phyloP scores from a whole-genome alignment of 441 rosid species.

The Arabidopsis hybrid region DNA sequence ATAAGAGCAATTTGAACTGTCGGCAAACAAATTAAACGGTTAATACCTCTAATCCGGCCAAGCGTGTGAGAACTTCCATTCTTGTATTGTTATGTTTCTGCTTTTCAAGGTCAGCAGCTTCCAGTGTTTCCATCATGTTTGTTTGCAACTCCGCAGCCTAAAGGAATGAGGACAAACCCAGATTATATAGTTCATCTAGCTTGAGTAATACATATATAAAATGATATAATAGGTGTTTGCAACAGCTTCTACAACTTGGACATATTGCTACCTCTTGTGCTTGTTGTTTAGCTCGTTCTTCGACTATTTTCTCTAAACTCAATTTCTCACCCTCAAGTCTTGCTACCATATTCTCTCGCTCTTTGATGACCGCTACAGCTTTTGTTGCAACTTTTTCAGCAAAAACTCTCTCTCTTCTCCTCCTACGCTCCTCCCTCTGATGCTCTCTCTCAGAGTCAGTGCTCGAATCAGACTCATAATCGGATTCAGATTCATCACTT shows the following conservation, averaged over 20 bases:
- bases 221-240: conserved; percentile 18
- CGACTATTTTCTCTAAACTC: conserved; percentile 95
- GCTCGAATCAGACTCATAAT: conserved; percentile 69
- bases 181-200: conserved; percentile 16
- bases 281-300: conserved; percentile 92
- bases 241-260: conserved; percentile 13
- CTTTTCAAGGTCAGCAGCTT: conserved; percentile 90
- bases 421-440: conserved; percentile 81
- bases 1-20: conserved; percentile 6
- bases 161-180: conserved; percentile 33
- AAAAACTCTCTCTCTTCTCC: conserved; percentile 72
- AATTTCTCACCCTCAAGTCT: conserved; percentile 95
- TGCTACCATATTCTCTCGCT: conserved; percentile 88
- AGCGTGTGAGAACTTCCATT: conserved; percentile 81
- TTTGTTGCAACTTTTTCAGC: conserved; percentile 85
- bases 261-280: conserved; percentile 78
- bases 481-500: conserved; percentile 61
- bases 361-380: conserved; percentile 79
- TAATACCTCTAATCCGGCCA: conserved; percentile 88
- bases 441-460: conserved; percentile 85
- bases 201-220: conserved; percentile 10
- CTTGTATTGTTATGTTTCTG: conserved; percentile 95
- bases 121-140: conserved; percentile 91
- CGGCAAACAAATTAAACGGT: conserved; percentile 29
- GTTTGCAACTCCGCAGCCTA: conserved; percentile 95